Evolutionary conservation across 768 basidiomycete genomes (phyloP).

Genomic region (Lyophyllum shimeji): DNA sequence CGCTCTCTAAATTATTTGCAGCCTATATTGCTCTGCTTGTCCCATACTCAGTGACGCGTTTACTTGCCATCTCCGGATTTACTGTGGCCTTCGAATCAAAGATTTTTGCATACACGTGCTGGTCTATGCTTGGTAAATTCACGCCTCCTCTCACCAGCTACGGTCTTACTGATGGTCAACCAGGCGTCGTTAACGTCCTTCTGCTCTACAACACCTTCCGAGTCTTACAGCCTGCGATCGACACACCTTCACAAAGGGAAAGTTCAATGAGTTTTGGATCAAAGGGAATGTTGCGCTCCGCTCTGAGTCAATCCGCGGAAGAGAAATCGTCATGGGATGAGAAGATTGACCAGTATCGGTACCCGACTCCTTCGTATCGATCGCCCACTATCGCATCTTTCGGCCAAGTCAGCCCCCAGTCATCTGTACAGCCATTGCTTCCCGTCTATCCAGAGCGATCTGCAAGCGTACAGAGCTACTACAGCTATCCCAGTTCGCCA

Average conservation of each 20-base stretch:
- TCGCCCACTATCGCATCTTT: conserved; percentile 10
- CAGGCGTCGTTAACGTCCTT: conserved; percentile 64
- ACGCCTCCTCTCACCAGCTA: neutral
- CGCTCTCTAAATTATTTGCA: conserved; percentile 21
- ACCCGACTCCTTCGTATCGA: conserved; percentile 8
- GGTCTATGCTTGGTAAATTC: conserved; percentile 45
- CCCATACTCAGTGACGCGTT: conserved; percentile 57
- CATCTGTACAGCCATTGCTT: conserved; percentile 13
- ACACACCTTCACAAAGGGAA: conserved; percentile 28
- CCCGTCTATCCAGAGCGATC: conserved; percentile 22
- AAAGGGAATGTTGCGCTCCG: conserved; percentile 16
- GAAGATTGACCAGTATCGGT: conserved; percentile 22
- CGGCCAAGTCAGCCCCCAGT: conserved; percentile 6
- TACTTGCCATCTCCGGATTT: conserved; percentile 48
- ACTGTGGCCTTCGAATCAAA: conserved; percentile 41
- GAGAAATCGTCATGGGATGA: conserved; percentile 16
- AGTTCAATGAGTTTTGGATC: conserved; percentile 32
- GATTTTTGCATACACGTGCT: conserved; percentile 47
- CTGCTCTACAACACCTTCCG: conserved; percentile 72
- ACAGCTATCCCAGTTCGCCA: conserved; percentile 20
- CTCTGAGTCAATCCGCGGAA: conserved; percentile 2
- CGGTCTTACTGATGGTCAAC: neutral
- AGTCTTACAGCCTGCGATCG: conserved; percentile 54
- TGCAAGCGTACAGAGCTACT: conserved; percentile 20
- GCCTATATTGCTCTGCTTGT: conserved; percentile 61